phyloP scores from a whole-genome alignment of 1,284 basidiomycete genomes.

The Apiotrichum porosum region DNA sequence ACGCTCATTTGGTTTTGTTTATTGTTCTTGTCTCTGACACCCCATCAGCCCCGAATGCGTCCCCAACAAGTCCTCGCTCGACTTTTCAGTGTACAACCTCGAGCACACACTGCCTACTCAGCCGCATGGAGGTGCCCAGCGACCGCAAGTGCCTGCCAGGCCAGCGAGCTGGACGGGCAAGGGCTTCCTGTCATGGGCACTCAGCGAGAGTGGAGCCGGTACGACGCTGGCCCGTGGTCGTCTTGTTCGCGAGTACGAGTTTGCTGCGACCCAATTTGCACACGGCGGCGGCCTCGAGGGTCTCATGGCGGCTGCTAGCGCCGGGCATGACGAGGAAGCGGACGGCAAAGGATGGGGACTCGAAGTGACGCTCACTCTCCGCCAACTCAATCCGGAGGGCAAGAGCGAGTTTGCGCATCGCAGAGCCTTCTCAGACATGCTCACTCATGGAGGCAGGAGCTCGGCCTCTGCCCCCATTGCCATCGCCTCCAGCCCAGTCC shows the following conservation, averaged over 20 bases:
- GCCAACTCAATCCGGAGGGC: conserved; percentile 37
- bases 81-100: conserved; percentile 45
- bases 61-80: conserved; percentile 29
- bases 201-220: conserved; percentile 28
- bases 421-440: conserved; percentile 37
- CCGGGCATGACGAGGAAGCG: conserved; percentile 11
- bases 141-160: too few species aligned
- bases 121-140: too few species aligned
- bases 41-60: conserved; percentile 38
- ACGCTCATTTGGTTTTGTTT: neutral
- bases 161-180: conserved; percentile 33
- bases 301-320: conserved; percentile 32
- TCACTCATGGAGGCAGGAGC: conserved; percentile 20
- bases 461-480: conserved; percentile 10
- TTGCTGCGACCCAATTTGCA: conserved; percentile 28
- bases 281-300: conserved; percentile 38
- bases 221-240: conserved; percentile 35
- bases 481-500: conserved; percentile 7
- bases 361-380: conserved; percentile 38
- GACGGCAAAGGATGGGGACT: conserved; percentile 45
- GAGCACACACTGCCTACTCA: conserved; percentile 24
- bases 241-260: conserved; percentile 37
- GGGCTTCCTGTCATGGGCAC: conserved; percentile 42
- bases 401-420: conserved; percentile 33
- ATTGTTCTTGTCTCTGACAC: neutral